phyloP scores from a whole-genome alignment of 768 basidiomycete species.

The Austroboletus eburneus region DNA sequence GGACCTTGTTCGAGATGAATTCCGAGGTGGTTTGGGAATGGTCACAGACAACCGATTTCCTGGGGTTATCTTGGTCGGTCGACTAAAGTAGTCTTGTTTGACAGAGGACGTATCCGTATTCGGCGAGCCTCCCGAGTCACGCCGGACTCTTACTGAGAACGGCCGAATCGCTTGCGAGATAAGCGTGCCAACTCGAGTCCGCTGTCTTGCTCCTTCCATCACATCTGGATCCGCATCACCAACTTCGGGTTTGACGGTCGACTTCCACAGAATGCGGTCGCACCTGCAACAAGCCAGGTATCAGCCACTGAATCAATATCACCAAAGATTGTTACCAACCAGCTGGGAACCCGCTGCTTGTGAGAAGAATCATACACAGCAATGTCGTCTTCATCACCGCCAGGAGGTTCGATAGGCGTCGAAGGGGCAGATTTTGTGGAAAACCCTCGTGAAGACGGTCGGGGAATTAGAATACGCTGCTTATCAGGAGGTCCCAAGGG shows the following conservation, averaged over 20 bases:
- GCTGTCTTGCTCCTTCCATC: conserved; percentile 29
- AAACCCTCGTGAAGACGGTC: conserved; percentile 26
- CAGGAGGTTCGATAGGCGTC: conserved; percentile 34
- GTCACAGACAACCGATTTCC: conserved; percentile 18
- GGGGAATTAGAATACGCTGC: conserved; percentile 19
- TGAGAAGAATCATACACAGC: conserved; percentile 79
- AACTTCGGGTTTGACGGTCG: conserved; percentile 51
- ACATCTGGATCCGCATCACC: conserved; percentile 39
- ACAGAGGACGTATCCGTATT: conserved; percentile 20
- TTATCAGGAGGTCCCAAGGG: conserved; percentile 20
- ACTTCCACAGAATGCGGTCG: conserved; percentile 81
- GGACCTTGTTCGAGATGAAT: conserved; percentile 21
- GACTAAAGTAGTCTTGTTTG: conserved; percentile 23
- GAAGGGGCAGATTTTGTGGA: conserved; percentile 29
- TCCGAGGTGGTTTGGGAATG: conserved; percentile 18
- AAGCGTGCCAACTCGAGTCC: conserved; percentile 51
- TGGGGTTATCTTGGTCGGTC: conserved; percentile 10
- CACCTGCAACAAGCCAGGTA: conserved; percentile 47
- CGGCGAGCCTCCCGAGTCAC: conserved; percentile 34
- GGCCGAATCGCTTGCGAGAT: conserved; percentile 53
- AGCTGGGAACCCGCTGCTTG: conserved; percentile 81
- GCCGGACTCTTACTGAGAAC: conserved; percentile 35
- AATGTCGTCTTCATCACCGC: conserved; percentile 41
- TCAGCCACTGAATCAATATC: conserved; percentile 1
- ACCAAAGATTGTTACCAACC: conserved; percentile 43